A percentile compares a stretch with the other conserved stretches of the same genome.
Evolutionary conservation across 1,284 basidiomycete species (phyloP).

Genomic region (Neonothopanus nambi): DNA sequence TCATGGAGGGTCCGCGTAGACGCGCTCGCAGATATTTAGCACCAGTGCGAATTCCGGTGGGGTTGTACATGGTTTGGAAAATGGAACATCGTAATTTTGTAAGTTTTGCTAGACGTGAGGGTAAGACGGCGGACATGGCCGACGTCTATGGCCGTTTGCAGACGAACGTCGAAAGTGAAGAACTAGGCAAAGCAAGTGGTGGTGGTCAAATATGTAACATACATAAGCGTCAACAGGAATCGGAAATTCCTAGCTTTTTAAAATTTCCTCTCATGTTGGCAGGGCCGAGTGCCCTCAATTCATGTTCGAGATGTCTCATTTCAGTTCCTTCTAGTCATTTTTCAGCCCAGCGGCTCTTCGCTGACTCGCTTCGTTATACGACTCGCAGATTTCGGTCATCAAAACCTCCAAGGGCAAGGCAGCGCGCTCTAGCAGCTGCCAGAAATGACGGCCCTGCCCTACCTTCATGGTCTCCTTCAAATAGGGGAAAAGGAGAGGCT

Average conservation of each 20-base stretch:
- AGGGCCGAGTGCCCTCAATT: conserved; percentile 5
- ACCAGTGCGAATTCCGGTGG: conserved; percentile 73
- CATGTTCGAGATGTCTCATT: not conserved
- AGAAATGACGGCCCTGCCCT: too few species aligned
- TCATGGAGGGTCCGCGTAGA: conserved; percentile 77
- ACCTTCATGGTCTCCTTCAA: too few species aligned
- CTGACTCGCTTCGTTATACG: not conserved
- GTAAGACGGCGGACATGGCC: conserved; percentile 34
- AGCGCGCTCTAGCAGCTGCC: not conserved
- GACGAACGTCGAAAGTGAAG: not conserved
- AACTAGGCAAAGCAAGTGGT: not conserved
- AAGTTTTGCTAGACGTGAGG: conserved; percentile 53
- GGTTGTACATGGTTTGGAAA: conserved; percentile 87
- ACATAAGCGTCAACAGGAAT: not conserved
- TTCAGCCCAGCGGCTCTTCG: not conserved
- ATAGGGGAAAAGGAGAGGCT: too few species aligned
- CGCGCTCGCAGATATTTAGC: conserved; percentile 81
- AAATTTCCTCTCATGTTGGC: conserved; percentile 1
- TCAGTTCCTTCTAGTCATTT: not conserved
- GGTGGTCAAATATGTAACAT: too few species aligned
- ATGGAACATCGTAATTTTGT: conserved; percentile 64
- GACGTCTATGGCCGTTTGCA: not conserved
- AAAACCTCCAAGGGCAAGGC: not conserved
- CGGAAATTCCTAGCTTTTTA: not conserved
- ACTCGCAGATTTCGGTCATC: not conserved